phyloP scores from a whole-genome alignment of 352 stramenopile genomes.

The Phytopythium kandeliae region DNA sequence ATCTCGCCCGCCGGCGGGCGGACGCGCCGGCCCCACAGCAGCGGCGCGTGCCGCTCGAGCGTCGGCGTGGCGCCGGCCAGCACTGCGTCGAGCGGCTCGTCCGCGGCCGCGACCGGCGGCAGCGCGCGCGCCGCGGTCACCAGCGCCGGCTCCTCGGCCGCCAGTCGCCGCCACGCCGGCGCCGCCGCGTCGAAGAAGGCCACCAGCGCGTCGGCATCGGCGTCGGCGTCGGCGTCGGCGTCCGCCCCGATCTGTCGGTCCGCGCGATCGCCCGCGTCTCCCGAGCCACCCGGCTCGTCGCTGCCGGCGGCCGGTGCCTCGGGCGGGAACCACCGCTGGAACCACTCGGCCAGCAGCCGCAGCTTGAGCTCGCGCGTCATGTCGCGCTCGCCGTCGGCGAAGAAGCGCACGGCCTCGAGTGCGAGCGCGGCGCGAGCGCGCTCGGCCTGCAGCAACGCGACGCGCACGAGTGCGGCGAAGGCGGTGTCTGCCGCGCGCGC shows the following conservation, averaged over 20 bases:
- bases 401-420: slow-evolving; percentile 34
- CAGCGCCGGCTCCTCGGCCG: slow-evolving; percentile 39
- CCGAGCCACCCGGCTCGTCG: no score
- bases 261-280: slow-evolving; percentile 1
- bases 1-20: slow-evolving; percentile 34
- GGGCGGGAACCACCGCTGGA: slow-evolving; percentile 37
- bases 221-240: slow-evolving; percentile 14
- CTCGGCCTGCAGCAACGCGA: slow-evolving; percentile 31
- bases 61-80: slow-evolving; percentile 12
- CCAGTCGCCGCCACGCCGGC: slow-evolving; percentile 54
- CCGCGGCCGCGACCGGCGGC: background rate
- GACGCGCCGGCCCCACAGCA: slow-evolving; percentile 64
- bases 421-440: slow-evolving; percentile 43
- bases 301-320: slow-evolving; percentile 10
- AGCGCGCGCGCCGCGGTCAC: background rate
- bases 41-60: slow-evolving; percentile 51
- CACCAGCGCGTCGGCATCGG: slow-evolving; percentile 24
- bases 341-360: slow-evolving; percentile 36
- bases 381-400: slow-evolving; percentile 18
- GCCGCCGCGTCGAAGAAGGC: slow-evolving; percentile 64
- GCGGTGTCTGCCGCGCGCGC: slow-evolving; percentile 51
- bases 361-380: slow-evolving; percentile 44
- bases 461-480: slow-evolving; percentile 60
- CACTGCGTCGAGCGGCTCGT: slow-evolving; percentile 4
- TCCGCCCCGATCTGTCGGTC: no score